Evolutionary conservation across 1,284 basidiomycete species (phyloP).

Genomic region (Stygiomarasmius scandens): DNA sequence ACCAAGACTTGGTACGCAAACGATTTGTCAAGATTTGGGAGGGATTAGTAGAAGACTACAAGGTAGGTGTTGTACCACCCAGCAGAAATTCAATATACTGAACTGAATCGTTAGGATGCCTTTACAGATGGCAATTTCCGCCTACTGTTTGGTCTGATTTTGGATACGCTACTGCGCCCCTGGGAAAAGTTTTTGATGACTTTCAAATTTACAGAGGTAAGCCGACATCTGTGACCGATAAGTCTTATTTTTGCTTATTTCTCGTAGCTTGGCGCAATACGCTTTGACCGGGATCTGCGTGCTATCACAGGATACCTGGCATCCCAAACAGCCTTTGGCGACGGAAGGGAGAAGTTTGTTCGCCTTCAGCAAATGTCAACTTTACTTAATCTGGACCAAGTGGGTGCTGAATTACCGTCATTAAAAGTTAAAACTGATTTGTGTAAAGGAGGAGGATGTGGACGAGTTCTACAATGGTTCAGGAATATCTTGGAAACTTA

Average conservation of each 20-base stretch:
- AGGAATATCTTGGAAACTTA: constrained; percentile 89
- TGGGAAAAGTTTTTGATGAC: constrained; percentile 90
- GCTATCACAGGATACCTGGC: constrained; percentile 83
- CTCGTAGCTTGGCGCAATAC: constrained; percentile 90
- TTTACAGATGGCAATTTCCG: constrained; percentile 91
- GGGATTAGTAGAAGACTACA: constrained; percentile 79
- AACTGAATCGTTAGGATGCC: constrained; percentile 55
- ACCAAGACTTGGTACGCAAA: constrained; percentile 84
- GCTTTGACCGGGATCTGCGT: constrained; percentile 93
- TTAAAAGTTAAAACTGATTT: constrained; percentile 14
- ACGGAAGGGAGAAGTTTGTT: constrained; percentile 89
- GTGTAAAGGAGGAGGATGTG: constrained; percentile 79
- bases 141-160: constrained; percentile 78
- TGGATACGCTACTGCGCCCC: constrained; percentile 87
- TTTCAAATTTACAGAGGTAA: constrained; percentile 87
- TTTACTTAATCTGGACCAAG: constrained; percentile 86
- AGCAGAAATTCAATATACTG: neutral
- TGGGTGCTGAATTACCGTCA: constrained; percentile 37
- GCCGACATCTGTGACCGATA: constrained; percentile 17
- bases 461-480: constrained; percentile 92
- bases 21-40: constrained; percentile 91
- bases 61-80: constrained; percentile 47
- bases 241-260: neutral
- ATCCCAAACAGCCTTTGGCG: constrained; percentile 84
- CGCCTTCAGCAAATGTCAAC: constrained; percentile 93